Conservation (phyloP, 2,329 filamentous ascomycete genomes). For the Verruconis gallopava region DNA sequence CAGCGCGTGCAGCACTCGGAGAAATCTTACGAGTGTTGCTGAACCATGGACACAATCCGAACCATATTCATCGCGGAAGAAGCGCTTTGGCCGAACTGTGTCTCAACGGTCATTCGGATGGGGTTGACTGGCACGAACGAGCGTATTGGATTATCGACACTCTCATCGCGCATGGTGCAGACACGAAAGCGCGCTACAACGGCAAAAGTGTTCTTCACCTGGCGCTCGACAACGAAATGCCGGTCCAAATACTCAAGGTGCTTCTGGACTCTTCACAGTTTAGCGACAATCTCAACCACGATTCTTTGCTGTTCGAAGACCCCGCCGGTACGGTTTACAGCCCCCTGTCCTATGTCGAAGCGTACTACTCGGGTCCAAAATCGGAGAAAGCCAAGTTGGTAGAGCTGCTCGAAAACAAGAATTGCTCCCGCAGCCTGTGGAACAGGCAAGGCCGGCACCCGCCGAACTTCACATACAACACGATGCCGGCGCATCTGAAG, state of each 20-base stretch:
- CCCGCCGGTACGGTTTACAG: background rate
- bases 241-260: background rate
- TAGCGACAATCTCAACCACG: slow-evolving; percentile 3
- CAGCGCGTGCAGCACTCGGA: background rate
- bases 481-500: background rate
- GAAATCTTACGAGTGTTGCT: slow-evolving; percentile 1
- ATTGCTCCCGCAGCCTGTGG: slow-evolving; percentile 1
- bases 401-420: slow-evolving; percentile 1
- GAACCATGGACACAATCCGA: slow-evolving; percentile 1
- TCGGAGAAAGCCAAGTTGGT: background rate
- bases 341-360: slow-evolving; percentile 3
- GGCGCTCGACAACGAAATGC: slow-evolving; percentile 6
- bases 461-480: background rate
- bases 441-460: background rate
- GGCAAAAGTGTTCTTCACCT: slow-evolving; percentile 8
- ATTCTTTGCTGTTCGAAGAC: slow-evolving; percentile 5
- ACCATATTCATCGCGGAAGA: slow-evolving; percentile 3
- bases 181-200: background rate
- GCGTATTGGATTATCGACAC: slow-evolving; percentile 4
- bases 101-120: background rate
- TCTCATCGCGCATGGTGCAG: background rate
- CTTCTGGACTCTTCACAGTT: slow-evolving; percentile 6
- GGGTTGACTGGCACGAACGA: background rate
- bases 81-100: slow-evolving; percentile 8
- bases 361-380: background rate